phyloP scores from a whole-genome alignment of 2,329 filamentous ascomycete genomes.

The Ceratocystis ficicola region DNA sequence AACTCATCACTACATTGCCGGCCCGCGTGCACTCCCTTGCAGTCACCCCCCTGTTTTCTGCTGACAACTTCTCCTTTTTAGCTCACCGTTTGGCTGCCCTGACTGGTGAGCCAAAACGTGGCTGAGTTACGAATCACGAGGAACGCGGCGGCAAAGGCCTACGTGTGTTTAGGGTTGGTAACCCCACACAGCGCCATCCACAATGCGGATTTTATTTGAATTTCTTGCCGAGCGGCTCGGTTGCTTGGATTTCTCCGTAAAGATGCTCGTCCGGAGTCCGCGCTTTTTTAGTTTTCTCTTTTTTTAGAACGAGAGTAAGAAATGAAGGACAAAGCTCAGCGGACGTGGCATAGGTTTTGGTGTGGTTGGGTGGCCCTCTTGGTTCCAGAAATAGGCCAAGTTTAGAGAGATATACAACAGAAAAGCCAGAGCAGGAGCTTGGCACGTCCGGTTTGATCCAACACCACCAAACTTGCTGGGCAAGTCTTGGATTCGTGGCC shows the following conservation, averaged over 20 bases:
- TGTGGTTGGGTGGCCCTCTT: neutral
- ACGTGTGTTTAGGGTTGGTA: neutral
- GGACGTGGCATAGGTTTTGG: neutral
- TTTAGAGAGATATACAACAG: no score
- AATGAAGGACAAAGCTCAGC: neutral
- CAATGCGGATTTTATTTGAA: neutral
- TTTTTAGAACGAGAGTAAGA: slow-evolving; percentile 6
- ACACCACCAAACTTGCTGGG: neutral
- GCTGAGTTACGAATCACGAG: neutral
- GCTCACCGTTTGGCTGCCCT: neutral
- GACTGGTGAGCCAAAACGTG: neutral
- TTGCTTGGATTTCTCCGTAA: neutral
- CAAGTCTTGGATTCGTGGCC: neutral
- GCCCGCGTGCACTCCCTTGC: neutral
- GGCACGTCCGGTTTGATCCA: neutral
- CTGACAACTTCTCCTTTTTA: slow-evolving; percentile 1
- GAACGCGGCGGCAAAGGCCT: neutral
- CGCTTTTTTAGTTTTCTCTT: slow-evolving; percentile 12
- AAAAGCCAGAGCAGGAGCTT: neutral
- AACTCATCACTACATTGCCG: neutral
- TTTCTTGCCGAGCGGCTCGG: slow-evolving; percentile 9
- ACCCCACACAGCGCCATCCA: no score
- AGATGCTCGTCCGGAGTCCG: neutral
- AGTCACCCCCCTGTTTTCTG: neutral
- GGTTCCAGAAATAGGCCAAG: neutral